A percentile compares a stretch with the other conserved stretches of the same genome.
phyloP scores from a whole-genome alignment of 2,329 filamentous ascomycete genomes.

The Tolypocladium ophioglossoides region DNA sequence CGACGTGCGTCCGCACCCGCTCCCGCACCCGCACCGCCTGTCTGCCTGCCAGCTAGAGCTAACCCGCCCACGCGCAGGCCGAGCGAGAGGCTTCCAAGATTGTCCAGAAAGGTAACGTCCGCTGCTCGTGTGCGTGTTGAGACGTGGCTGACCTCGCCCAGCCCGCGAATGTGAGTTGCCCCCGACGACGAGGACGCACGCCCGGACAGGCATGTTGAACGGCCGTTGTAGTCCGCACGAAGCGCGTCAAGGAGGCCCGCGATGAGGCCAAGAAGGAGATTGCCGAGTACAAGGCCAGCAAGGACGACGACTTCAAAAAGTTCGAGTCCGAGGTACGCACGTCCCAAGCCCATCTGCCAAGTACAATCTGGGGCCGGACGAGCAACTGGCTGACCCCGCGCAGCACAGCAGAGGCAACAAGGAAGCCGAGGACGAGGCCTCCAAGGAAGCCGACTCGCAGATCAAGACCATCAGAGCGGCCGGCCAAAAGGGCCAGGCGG shows the following conservation, averaged over 20 bases:
- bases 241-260: slow-evolving; percentile 92
- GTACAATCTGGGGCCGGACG: no score
- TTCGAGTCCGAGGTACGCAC: slow-evolving; percentile 62
- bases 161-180: slow-evolving; percentile 75
- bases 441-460: slow-evolving; percentile 66
- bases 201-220: slow-evolving; percentile 1
- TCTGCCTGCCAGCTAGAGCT: background rate
- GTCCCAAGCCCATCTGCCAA: background rate
- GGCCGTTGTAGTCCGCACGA: slow-evolving; percentile 54
- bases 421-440: slow-evolving; percentile 68
- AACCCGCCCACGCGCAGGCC: slow-evolving; percentile 47
- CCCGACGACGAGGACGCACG: background rate
- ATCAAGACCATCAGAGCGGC: slow-evolving; percentile 73
- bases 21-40: background rate
- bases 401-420: slow-evolving; percentile 89
- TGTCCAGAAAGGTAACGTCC: slow-evolving; percentile 72
- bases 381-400: background rate
- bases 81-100: slow-evolving; percentile 99
- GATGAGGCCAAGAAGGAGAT: slow-evolving; percentile 97
- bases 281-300: slow-evolving; percentile 77
- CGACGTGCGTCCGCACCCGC: slow-evolving; percentile 55
- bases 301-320: slow-evolving; percentile 90
- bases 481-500: slow-evolving; percentile 66
- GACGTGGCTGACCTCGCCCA: slow-evolving; percentile 23
- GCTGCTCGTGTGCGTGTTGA: background rate